A percentile compares a stretch with the other conserved stretches of the same genome.
phyloP scores from a whole-genome alignment of 2,329 filamentous ascomycete species.

The Talaromyces marneffei region DNA sequence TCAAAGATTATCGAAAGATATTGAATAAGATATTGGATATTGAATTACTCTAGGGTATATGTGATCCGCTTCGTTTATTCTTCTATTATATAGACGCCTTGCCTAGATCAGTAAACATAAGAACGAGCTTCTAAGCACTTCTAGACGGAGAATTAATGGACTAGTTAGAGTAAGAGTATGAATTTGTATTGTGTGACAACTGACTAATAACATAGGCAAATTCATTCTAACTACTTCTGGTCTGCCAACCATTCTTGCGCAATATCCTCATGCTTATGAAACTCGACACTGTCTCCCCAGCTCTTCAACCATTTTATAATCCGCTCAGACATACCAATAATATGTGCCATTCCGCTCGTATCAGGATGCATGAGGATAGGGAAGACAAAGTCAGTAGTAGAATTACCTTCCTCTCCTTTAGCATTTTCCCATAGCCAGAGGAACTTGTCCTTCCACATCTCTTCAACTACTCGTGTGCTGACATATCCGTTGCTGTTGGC shows the following conservation, averaged over 20 bases:
- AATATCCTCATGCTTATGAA: conserved; percentile 40
- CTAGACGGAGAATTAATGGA: not conserved
- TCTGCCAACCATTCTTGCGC: conserved; percentile 35
- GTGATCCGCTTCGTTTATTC: too few species aligned
- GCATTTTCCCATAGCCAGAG: conserved; percentile 37
- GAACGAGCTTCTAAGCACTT: not conserved
- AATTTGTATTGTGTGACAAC: too few species aligned
- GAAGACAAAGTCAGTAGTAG: conserved; percentile 33
- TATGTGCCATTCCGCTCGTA: conserved; percentile 50
- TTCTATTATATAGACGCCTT: too few species aligned
- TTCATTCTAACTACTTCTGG: not conserved
- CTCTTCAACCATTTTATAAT: conserved; percentile 42
- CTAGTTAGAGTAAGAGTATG: not conserved
- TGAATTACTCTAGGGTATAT: not conserved
- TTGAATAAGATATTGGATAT: not conserved
- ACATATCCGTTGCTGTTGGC: conserved; percentile 47
- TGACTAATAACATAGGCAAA: not conserved
- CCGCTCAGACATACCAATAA: conserved; percentile 47
- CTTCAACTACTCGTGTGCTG: conserved; percentile 43
- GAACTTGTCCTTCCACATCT: conserved; percentile 48
- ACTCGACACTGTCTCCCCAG: conserved; percentile 42
- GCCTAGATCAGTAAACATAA: too few species aligned
- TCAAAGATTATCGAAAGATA: not conserved
- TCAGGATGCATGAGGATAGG: conserved; percentile 48
- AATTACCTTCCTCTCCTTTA: conserved; percentile 15